phyloP scores from a whole-genome alignment of 2,329 filamentous ascomycete species.

The Atkinsonella texensis region DNA sequence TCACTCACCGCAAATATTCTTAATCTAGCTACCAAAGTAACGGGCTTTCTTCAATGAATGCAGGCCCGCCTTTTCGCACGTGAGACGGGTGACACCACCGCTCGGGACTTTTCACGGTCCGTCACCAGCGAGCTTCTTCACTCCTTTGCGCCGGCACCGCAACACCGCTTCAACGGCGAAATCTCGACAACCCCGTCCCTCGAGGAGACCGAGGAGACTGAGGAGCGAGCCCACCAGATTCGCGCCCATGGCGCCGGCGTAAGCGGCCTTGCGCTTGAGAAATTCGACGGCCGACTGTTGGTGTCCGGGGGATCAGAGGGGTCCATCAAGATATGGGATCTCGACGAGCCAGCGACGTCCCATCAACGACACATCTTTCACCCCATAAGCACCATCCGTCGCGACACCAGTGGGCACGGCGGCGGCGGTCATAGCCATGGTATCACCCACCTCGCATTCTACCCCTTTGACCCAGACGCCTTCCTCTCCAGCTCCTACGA shows the following conservation, averaged over 20 bases:
- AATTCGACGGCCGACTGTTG: constrained; percentile 65
- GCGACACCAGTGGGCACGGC: constrained; percentile 21
- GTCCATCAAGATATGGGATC: constrained; percentile 76
- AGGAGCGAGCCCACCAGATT: constrained; percentile 24
- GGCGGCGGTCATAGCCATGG: constrained; percentile 49
- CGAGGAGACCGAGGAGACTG: constrained; percentile 12
- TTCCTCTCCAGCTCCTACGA: constrained; percentile 73
- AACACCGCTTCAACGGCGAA: constrained; percentile 57
- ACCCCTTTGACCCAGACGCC: constrained; percentile 62
- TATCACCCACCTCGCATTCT: constrained; percentile 66
- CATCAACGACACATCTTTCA: constrained; percentile 36
- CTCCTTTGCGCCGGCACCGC: constrained; percentile 54
- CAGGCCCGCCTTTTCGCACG: constrained; percentile 69
- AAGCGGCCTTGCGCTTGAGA: constrained; percentile 67
- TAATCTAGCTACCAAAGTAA: background rate
- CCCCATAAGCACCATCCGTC: constrained; percentile 39
- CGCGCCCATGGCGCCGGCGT: constrained; percentile 70
- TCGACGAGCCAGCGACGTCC: constrained; percentile 47
- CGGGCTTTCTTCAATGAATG: constrained; percentile 34
- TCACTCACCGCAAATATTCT: no score
- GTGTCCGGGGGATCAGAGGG: constrained; percentile 79
- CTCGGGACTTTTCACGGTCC: constrained; percentile 51
- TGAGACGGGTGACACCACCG: constrained; percentile 55
- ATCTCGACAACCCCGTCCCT: constrained; percentile 4
- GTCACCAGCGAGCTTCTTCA: constrained; percentile 55